Evolutionary conservation across 257 asterid species (phyloP).

Genomic region (Ocimum tenuiflorum): DNA sequence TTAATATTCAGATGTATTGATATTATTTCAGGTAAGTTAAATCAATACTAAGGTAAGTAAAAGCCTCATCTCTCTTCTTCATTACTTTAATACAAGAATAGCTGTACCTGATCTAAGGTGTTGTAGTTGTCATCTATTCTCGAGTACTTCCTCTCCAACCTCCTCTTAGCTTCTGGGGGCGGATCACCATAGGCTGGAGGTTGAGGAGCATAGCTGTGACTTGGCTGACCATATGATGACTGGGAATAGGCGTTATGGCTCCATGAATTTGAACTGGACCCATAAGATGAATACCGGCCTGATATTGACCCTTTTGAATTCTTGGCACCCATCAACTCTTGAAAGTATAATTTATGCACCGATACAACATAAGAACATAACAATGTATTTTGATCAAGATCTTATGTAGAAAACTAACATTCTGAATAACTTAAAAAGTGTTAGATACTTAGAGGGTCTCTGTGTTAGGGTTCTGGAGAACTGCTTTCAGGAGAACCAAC

Average conservation of each 20-base stretch:
- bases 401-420: background rate
- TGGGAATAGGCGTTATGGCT: conserved; percentile 36
- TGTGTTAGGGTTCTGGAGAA: background rate
- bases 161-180: conserved; percentile 47
- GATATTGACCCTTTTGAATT: conserved; percentile 54
- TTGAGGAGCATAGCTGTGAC: conserved; percentile 44
- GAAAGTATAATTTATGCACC: conserved; percentile 7
- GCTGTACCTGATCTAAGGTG: conserved; percentile 64
- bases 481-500: background rate
- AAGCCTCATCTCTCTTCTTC: too few relatives aligned
- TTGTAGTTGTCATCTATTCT: conserved; percentile 77
- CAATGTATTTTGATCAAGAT: background rate
- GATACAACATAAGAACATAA: background rate
- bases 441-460: background rate
- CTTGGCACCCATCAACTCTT: conserved; percentile 69
- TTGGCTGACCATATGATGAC: conserved; percentile 48
- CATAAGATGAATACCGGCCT: conserved; percentile 67
- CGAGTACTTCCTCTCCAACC: conserved; percentile 69
- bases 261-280: conserved; percentile 54
- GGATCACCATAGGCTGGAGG: conserved; percentile 43
- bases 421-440: background rate
- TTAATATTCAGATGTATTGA: too few relatives aligned
- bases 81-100: background rate
- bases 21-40: conserved; percentile 2
- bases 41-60: too few relatives aligned